A percentile compares a stretch with the other conserved stretches of the same genome.
Evolutionary conservation across 495 filamentous ascomycete species (phyloP).

Genomic region (Podospora pseudopauciseta): DNA sequence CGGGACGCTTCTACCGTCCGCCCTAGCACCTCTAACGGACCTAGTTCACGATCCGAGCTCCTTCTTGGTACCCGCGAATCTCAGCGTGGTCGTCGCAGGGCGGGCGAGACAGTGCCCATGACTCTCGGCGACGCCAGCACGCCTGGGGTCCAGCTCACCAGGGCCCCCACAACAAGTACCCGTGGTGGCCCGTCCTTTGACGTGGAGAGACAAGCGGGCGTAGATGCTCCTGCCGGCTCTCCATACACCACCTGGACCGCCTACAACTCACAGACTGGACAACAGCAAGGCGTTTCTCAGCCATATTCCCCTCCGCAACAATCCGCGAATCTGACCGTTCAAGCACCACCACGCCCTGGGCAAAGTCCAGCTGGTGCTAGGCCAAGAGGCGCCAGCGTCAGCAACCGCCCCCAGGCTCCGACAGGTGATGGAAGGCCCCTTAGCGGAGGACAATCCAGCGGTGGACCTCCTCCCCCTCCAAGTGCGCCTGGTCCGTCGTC

Average conservation of each 20-base stretch:
- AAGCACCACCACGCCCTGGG: neutral
- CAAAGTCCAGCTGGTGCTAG: conserved; percentile 17
- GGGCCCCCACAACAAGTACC: conserved; percentile 17
- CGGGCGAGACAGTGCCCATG: conserved; percentile 39
- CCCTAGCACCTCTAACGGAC: conserved; percentile 26
- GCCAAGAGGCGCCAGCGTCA: conserved; percentile 28
- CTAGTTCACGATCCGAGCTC: conserved; percentile 24
- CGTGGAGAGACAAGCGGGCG: conserved; percentile 29
- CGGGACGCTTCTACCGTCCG: conserved; percentile 32
- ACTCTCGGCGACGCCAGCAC: conserved; percentile 21
- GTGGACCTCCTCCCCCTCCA: conserved; percentile 1
- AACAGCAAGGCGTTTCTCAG: conserved; percentile 10
- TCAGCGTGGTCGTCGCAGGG: conserved; percentile 45
- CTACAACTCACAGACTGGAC: conserved; percentile 7
- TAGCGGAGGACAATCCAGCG: neutral
- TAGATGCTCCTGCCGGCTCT: conserved; percentile 23
- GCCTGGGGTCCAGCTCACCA: conserved; percentile 37
- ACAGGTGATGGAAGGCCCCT: neutral
- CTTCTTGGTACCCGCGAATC: conserved; percentile 32
- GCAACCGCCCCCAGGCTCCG: conserved; percentile 6
- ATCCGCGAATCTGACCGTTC: conserved; percentile 13
- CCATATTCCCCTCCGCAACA: conserved; percentile 1
- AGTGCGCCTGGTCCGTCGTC: conserved; percentile 15
- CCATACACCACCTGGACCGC: conserved; percentile 22
- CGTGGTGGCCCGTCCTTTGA: conserved; percentile 22